A percentile compares a stretch with the other conserved stretches of the same genome.
Conservation (phyloP, 2,329 filamentous ascomycete species). For the Cercospora brassicicola region DNA sequence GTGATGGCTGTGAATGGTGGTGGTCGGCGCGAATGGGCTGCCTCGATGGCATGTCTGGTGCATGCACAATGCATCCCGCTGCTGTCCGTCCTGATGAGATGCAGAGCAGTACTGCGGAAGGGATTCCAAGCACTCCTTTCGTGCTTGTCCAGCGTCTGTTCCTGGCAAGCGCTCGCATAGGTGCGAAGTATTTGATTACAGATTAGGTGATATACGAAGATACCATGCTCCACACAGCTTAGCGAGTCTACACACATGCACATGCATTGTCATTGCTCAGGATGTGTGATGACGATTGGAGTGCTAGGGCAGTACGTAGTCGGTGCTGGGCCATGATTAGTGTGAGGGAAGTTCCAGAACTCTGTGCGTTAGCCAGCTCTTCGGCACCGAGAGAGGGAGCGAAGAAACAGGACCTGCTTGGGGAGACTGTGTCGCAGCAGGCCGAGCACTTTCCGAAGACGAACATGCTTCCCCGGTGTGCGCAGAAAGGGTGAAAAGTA, state of each 20-base stretch:
- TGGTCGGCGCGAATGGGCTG: neutral
- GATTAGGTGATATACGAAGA: constrained; percentile 4
- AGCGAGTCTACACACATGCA: neutral
- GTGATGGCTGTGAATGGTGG: neutral
- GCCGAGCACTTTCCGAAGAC: neutral
- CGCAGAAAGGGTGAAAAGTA: neutral
- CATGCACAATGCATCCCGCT: neutral
- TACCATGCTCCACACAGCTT: neutral
- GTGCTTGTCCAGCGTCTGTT: constrained; percentile 2
- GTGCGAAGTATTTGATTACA: constrained; percentile 1
- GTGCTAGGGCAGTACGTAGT: constrained; percentile 8
- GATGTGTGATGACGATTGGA: constrained; percentile 3
- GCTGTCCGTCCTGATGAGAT: neutral
- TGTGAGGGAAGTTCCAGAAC: constrained; percentile 7
- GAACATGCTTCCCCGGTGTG: neutral
- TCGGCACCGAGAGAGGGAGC: constrained; percentile 10
- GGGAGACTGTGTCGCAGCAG: neutral
- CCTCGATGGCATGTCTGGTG: neutral
- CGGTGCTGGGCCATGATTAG: neutral
- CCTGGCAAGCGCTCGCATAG: neutral
- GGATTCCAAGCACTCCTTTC: neutral
- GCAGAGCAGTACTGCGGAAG: neutral
- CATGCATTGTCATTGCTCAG: neutral
- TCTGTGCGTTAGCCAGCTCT: neutral
- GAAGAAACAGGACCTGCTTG: neutral